Evolutionary conservation across 768 basidiomycete genomes (phyloP).

Genomic region (Amanita thiersii): DNA sequence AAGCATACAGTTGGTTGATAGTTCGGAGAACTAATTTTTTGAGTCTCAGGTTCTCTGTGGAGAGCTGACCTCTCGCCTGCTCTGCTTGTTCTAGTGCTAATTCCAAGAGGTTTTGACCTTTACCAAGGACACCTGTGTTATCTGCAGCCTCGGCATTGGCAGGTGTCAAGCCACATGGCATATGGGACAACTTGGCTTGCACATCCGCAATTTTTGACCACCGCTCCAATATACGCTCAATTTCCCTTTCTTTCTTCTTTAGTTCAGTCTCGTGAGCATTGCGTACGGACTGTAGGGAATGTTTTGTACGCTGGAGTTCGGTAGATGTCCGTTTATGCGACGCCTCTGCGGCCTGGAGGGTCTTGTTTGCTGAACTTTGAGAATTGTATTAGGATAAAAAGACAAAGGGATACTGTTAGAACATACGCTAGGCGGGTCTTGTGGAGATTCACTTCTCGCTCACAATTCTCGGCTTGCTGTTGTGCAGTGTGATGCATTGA

Average conservation of each 20-base stretch:
- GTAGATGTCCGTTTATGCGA: conserved; percentile 63
- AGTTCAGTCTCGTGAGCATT: conserved; percentile 62
- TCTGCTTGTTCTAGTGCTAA: conserved; percentile 70
- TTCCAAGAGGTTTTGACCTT: conserved; percentile 51
- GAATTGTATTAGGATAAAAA: conserved; percentile 5
- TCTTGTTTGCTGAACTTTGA: conserved; percentile 41
- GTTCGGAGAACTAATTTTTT: conserved; percentile 51
- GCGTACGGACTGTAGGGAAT: conserved; percentile 59
- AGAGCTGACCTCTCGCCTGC: conserved; percentile 48
- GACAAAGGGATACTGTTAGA: neutral
- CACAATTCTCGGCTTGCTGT: conserved; percentile 62
- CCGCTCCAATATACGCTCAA: conserved; percentile 65
- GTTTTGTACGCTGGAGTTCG: conserved; percentile 69
- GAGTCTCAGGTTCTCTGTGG: conserved; percentile 57
- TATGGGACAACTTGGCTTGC: conserved; percentile 48
- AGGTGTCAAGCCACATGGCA: conserved; percentile 44
- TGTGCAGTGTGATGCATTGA: conserved; percentile 52
- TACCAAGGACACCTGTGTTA: conserved; percentile 36
- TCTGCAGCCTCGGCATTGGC: conserved; percentile 43
- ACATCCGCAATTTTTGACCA: conserved; percentile 66
- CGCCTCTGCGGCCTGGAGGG: conserved; percentile 50
- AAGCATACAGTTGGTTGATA: conserved; percentile 56
- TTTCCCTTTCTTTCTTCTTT: conserved; percentile 76
- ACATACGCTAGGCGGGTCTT: conserved; percentile 69
- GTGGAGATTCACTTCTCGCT: conserved; percentile 67